These are phyloP conservation scores for Zalaria obscura DNA, from an alignment of 2,329 filamentous ascomycete species.

Conservation along the genomic window DNA sequence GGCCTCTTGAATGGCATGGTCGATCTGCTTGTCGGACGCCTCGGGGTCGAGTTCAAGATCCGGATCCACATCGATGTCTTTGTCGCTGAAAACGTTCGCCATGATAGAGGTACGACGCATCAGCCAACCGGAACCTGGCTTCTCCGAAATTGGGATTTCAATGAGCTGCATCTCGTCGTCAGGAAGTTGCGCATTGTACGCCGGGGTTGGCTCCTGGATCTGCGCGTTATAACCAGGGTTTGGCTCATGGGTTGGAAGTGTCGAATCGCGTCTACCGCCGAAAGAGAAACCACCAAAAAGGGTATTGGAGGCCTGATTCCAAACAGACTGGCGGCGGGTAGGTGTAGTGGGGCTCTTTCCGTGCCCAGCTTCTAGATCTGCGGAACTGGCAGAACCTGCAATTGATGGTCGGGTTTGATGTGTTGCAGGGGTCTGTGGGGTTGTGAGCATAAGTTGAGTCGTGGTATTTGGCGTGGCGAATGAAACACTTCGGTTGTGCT, in stretches of 20 bases:
- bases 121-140: neutral
- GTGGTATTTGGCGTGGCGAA: neutral
- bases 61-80: conserved; percentile 3
- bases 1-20: conserved; percentile 1
- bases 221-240: conserved; percentile 2
- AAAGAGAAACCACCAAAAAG: conserved; percentile 2
- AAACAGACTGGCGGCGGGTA: neutral
- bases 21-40: conserved; percentile 1
- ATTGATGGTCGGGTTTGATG: no score
- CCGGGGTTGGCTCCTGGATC: neutral
- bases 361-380: neutral
- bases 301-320: neutral
- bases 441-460: neutral
- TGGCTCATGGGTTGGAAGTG: neutral
- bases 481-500: no score
- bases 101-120: conserved; percentile 1
- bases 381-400: neutral
- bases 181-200: conserved; percentile 1
- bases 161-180: conserved; percentile 3
- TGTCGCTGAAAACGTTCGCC: conserved; percentile 3
- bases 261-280: neutral
- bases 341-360: neutral
- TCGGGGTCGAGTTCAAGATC: conserved; percentile 2
- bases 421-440: neutral
- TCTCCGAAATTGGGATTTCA: conserved; percentile 1